Evolutionary conservation across 441 rosid species (phyloP), one percentile per base, ranked within the genome.

Genomic region (Omphalea diandra): DNA sequence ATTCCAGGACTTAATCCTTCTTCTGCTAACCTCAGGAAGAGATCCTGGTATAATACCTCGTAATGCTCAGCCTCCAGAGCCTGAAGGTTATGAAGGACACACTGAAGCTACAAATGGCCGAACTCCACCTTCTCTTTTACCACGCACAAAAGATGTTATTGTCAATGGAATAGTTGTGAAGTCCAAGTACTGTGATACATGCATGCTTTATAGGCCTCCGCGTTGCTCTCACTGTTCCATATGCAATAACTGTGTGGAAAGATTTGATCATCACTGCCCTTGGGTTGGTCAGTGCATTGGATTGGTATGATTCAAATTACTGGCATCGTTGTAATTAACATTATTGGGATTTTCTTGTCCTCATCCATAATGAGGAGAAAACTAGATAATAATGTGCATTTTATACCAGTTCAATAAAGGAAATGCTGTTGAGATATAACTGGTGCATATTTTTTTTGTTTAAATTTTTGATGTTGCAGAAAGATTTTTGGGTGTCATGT

Each of bases 221-320:
- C 93, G 99, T 6, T 90, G 93, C 82, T 95, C 98, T 76, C 98
- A 95, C 73, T 93, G 98, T 73, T 92, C 98, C 0, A 92, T 90
- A 79, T 90, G 98, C 84, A 92, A 94, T 68, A 94, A 92, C 79
- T 95, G 98, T 62, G 97, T 95, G 35, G 83, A 95, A 64, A 86
- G 86, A 62, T 95, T 95, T 46, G 99, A 95, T 75, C 99, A 95
- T 70, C 98, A 95, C 81, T 95, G 99, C 79, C 99, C 98, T 74
- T 95, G 99, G 99, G 93, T 95, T 76, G 98, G 99, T 70, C 99
- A 95, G 70, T 95, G 99, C 76, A 88, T 95, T 73, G 99, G 99
- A 75, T 73, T 82, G 92, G 99, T 95, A 90, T 24, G 47, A 58
- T 69, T 69, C 33, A 53, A 67, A 53, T 67, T 35, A 36, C 58